These are phyloP conservation scores for Protomyces macrosporus DNA, from an alignment of 1,139 yeast genomes.

Conservation along the genomic window DNA sequence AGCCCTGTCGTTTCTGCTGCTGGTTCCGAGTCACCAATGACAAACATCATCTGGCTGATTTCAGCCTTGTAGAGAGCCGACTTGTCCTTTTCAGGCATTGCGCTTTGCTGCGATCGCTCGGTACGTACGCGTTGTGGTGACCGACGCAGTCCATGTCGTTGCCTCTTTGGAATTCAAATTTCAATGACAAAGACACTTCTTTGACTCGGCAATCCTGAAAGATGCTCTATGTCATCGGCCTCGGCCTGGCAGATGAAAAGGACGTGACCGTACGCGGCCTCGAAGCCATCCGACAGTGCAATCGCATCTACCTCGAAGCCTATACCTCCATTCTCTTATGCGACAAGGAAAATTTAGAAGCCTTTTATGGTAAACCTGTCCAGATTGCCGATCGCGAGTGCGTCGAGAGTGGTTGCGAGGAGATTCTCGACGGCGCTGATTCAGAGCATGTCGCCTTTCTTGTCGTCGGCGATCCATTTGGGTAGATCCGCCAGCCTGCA, in stretches of 20 bases:
- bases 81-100: not conserved
- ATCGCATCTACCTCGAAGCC: constrained; percentile 87
- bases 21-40: constrained; percentile 92
- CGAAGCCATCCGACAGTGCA: constrained; percentile 73
- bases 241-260: constrained; percentile 80
- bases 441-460: constrained; percentile 70
- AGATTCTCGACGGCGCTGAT: constrained; percentile 69
- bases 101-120: too few relatives aligned
- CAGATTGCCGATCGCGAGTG: constrained; percentile 89
- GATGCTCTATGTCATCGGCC: constrained; percentile 86
- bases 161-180: not conserved
- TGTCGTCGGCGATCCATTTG: constrained; percentile 96
- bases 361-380: constrained; percentile 78
- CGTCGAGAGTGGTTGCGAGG: constrained; percentile 84
- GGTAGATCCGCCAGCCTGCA: constrained; percentile 38
- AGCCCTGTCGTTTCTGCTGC: constrained; percentile 84
- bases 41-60: constrained; percentile 81
- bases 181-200: not conserved
- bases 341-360: constrained; percentile 61
- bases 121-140: not conserved
- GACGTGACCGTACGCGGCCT: constrained; percentile 95
- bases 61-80: constrained; percentile 31
- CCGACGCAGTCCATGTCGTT: not conserved
- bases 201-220: not conserved
- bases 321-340: constrained; percentile 95